Evolutionary conservation across 2,329 filamentous ascomycete species (phyloP), one percentile per base, ranked within the genome.

Genomic region (Diaporthe ilicicola): DNA sequence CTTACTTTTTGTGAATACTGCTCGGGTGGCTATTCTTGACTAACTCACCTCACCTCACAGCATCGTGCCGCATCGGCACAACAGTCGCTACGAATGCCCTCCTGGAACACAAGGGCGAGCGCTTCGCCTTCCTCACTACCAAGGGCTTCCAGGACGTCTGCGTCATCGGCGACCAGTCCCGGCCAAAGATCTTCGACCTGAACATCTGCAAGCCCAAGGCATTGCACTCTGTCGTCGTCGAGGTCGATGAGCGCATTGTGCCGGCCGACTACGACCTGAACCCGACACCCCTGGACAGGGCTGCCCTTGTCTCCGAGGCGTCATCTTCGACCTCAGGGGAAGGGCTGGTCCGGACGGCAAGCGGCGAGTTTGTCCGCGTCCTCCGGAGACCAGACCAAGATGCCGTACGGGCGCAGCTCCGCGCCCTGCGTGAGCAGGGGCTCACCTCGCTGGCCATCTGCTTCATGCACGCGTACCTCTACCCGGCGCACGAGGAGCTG

Each of bases 401-500:
- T 34, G 59, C 53, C 6, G 61, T 73, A 12, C 24, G 32, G 46
- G 9, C 13, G 13, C 69, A 70, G 4, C 54, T 73, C 27, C 59
- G 61, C 22, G 51, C 51, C 2, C 46, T 73, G 4, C 69, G 61
- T 65, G 65, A 67, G 9, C 71, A 67, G 42, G 90, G 90, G 0
- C 83, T 91, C 73, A 51, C 77, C 12, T 82, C 79, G 19, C 65
- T 85, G 0, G 83, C 82, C 4, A 89, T 94, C 2, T 92, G 90
- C 71, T 83, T 94, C 69, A 91, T 94, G 84, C 93, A 95, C 76
- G 91, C 91, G 10, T 94, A 94, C 76, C 91, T 90, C 2, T 93
- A 88, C 75, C 90, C 89, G 4, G 84, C 87, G 37, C 91, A 93
- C 73, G 83, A 84, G 70, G 71, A 80, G 0, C 76, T 78, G 34